Conservation (phyloP, 208 protist genomes). For the Wallacemonas sp. region DNA sequence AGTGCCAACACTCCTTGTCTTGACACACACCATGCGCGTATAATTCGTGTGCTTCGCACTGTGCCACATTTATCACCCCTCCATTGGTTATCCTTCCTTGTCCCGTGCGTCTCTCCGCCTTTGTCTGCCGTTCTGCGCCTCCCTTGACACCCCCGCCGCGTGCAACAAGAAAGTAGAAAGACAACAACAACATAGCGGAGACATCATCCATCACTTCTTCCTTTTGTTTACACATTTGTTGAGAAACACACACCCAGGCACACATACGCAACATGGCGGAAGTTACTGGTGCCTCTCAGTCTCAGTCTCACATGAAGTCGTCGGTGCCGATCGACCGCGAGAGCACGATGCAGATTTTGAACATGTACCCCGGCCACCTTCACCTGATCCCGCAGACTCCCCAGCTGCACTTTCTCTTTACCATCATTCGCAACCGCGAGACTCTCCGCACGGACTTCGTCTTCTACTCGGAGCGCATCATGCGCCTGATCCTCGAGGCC, state of each 20-base stretch:
- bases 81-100: too few species aligned
- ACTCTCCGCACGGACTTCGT: constrained; percentile 95
- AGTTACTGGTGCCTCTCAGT: neutral
- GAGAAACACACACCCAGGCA: neutral
- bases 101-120: too few species aligned
- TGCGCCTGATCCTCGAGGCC: constrained; percentile 94
- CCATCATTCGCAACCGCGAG: constrained; percentile 93
- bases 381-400: constrained; percentile 80
- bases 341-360: constrained; percentile 58
- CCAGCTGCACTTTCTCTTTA: constrained; percentile 94
- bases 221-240: too few species aligned
- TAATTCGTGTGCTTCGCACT: too few species aligned
- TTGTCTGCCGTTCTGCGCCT: neutral
- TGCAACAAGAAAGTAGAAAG: constrained; percentile 1
- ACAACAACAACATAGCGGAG: too few species aligned
- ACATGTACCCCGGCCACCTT: constrained; percentile 62
- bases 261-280: constrained; percentile 29
- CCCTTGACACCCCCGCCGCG: neutral
- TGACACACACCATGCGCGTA: too few species aligned
- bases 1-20: too few species aligned
- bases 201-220: too few species aligned
- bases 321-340: constrained; percentile 9
- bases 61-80: too few species aligned
- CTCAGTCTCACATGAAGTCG: constrained; percentile 1
- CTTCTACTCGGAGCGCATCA: constrained; percentile 96